Evolutionary conservation across 495 filamentous ascomycete genomes (phyloP).

Genomic region (Lophium mytilinum): DNA sequence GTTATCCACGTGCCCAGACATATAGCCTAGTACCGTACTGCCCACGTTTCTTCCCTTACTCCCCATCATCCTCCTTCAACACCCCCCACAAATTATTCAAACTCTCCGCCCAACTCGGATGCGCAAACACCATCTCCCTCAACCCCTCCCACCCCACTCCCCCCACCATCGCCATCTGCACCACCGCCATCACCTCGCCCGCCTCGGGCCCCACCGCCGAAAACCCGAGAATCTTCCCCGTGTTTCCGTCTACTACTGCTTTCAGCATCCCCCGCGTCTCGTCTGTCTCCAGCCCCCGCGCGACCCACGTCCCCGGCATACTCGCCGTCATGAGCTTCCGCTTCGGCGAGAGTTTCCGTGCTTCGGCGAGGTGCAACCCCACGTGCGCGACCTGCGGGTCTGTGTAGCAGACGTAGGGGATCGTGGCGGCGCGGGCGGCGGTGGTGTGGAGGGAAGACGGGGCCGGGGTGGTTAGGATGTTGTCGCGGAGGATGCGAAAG

Average conservation of each 20-base stretch:
- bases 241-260: constrained; percentile 40
- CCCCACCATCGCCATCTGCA: constrained; percentile 46
- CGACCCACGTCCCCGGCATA: constrained; percentile 46
- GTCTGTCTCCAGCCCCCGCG: constrained; percentile 45
- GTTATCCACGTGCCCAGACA: too few relatives aligned
- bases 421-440: constrained; percentile 24
- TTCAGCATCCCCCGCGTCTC: constrained; percentile 47
- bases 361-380: constrained; percentile 38
- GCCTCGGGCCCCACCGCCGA: constrained; percentile 44
- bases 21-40: too few relatives aligned
- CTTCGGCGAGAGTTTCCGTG: constrained; percentile 19
- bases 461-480: constrained; percentile 20
- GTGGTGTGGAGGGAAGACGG: constrained; percentile 18
- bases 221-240: constrained; percentile 41
- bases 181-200: constrained; percentile 46
- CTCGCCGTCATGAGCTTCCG: constrained; percentile 34
- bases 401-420: constrained; percentile 45
- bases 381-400: constrained; percentile 48
- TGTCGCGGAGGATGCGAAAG: constrained; percentile 42
- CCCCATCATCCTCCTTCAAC: constrained; percentile 24
- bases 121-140: constrained; percentile 40
- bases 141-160: constrained; percentile 35
- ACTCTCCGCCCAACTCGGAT: constrained; percentile 44
- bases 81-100: constrained; percentile 43
- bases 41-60: not conserved